These are phyloP conservation scores for Schizosaccharomyces osmophilus DNA, from an alignment of 805 yeast species.

Conservation along the genomic window DNA sequence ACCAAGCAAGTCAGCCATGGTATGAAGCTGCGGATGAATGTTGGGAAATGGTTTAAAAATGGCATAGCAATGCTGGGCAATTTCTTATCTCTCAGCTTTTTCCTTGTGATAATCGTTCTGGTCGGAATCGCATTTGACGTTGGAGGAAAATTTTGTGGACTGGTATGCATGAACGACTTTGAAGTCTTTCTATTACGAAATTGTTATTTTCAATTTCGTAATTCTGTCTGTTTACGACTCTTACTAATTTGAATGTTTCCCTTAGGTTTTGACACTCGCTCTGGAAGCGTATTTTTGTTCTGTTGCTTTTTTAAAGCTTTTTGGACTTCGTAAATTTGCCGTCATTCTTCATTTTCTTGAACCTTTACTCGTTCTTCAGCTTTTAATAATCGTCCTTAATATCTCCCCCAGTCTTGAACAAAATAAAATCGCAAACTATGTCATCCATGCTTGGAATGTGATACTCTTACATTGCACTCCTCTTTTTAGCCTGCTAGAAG, in stretches of 20 bases:
- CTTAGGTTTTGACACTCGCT: constrained; percentile 41
- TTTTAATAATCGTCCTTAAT: constrained; percentile 32
- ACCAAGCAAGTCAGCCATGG: too few relatives aligned
- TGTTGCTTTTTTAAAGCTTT: constrained; percentile 44
- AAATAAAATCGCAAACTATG: constrained; percentile 15
- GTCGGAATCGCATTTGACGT: constrained; percentile 84
- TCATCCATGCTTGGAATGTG: constrained; percentile 34
- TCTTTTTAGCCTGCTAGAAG: constrained; percentile 69
- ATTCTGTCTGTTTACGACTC: not conserved
- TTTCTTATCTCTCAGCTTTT: constrained; percentile 1
- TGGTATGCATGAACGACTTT: constrained; percentile 12
- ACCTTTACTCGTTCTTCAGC: constrained; percentile 58
- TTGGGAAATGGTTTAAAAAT: too few relatives aligned
- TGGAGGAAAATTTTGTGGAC: constrained; percentile 77
- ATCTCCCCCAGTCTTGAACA: not conserved
- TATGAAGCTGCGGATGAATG: too few relatives aligned
- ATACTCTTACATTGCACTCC: constrained; percentile 65
- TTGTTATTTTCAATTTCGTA: not conserved
- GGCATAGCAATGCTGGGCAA: not conserved
- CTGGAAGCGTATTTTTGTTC: constrained; percentile 38
- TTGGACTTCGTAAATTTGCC: constrained; percentile 18
- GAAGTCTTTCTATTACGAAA: too few relatives aligned
- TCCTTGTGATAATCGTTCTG: constrained; percentile 29
- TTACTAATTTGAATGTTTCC: not conserved
- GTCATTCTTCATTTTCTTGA: constrained; percentile 43